phyloP scores from a whole-genome alignment of 2,329 filamentous ascomycete genomes.

The Xylariomycetidae sp. region DNA sequence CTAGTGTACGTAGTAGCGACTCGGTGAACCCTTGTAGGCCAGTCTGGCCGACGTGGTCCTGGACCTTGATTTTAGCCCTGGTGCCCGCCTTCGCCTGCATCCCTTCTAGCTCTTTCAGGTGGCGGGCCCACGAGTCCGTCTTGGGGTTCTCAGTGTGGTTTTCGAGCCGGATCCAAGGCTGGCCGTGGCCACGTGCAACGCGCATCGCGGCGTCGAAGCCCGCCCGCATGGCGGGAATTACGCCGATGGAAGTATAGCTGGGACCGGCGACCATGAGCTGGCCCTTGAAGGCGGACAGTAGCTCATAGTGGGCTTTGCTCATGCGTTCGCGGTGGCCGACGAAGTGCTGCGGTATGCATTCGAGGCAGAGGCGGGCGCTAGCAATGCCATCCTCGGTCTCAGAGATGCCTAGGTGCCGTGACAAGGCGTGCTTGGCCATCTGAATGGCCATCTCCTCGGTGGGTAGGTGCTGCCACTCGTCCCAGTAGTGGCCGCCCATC shows the following conservation, averaged over 20 bases:
- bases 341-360: constrained; percentile 88
- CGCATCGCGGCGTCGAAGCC: constrained; percentile 39
- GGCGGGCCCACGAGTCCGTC: too few species aligned
- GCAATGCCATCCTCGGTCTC: constrained; percentile 54
- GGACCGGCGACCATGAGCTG: constrained; percentile 59
- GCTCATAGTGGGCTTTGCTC: constrained; percentile 48
- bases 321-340: constrained; percentile 71
- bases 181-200: constrained; percentile 22
- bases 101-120: not conserved
- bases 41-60: constrained; percentile 19
- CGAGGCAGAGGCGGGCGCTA: constrained; percentile 51
- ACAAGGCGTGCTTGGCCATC: constrained; percentile 67
- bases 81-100: not conserved
- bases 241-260: constrained; percentile 49
- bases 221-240: constrained; percentile 47
- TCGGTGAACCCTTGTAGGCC: constrained; percentile 20
- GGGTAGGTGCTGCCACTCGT: constrained; percentile 56
- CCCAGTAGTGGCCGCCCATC: constrained; percentile 91
- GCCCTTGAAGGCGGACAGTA: constrained; percentile 53
- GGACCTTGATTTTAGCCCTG: not conserved
- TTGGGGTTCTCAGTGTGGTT: not conserved
- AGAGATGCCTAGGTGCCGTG: constrained; percentile 69
- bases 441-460: constrained; percentile 58
- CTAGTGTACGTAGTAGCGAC: too few species aligned
- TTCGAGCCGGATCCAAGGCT: constrained; percentile 20